Evolutionary conservation across 1,284 basidiomycete genomes (phyloP).

Genomic region (Austroboletus novae-zelandiae): DNA sequence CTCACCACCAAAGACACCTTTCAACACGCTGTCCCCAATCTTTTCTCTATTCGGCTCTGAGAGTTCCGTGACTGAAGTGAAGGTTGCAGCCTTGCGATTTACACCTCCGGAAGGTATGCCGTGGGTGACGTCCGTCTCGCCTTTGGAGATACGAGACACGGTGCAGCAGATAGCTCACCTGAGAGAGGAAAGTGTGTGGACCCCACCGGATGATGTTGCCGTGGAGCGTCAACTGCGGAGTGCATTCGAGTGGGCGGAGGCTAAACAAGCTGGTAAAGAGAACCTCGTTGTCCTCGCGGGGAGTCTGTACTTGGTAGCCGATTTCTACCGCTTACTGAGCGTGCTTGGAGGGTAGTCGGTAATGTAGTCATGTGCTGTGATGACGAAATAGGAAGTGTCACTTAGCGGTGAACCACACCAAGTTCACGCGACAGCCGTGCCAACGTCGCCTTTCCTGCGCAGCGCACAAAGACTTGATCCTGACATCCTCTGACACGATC

Average conservation of each 20-base stretch:
- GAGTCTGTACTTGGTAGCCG: slow-evolving; percentile 88
- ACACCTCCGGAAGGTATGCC: slow-evolving; percentile 86
- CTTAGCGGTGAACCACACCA: not conserved
- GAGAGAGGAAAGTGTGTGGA: slow-evolving; percentile 43
- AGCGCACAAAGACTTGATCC: slow-evolving; percentile 1
- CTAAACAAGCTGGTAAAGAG: slow-evolving; percentile 11
- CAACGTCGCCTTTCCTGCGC: not conserved
- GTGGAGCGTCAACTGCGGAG: slow-evolving; percentile 28
- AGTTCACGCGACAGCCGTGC: not conserved
- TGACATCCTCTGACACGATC: slow-evolving; percentile 13
- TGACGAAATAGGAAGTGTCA: not conserved
- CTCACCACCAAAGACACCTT: slow-evolving; percentile 77
- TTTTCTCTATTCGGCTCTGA: slow-evolving; percentile 36
- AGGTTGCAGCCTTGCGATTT: slow-evolving; percentile 59
- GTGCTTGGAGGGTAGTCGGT: no score
- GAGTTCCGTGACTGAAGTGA: slow-evolving; percentile 33
- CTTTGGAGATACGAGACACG: slow-evolving; percentile 45
- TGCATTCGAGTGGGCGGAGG: slow-evolving; percentile 47
- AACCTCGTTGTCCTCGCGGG: slow-evolving; percentile 75
- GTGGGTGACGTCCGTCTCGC: slow-evolving; percentile 73
- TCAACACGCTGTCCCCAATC: slow-evolving; percentile 67
- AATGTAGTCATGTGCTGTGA: no score
- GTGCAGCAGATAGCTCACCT: slow-evolving; percentile 41
- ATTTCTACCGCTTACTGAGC: slow-evolving; percentile 63
- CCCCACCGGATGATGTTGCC: slow-evolving; percentile 30